Evolutionary conservation across 1,284 basidiomycete genomes (phyloP), one percentile per base, ranked within the genome.

Genomic region (Gomphus bonarii): DNA sequence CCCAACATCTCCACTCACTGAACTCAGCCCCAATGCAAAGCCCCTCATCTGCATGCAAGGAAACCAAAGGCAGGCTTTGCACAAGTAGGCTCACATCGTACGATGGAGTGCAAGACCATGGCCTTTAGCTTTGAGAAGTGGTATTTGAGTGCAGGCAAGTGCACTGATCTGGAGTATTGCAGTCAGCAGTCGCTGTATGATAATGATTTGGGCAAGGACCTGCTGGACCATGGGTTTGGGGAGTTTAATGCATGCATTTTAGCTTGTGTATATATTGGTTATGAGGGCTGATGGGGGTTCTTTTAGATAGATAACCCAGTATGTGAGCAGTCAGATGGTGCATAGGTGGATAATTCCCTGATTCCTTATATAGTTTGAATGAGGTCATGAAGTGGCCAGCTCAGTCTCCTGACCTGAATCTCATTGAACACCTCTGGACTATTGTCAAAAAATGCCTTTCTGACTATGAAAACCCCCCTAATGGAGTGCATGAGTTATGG

Each of bases 161-260:
- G 89, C 64, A 86, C 93, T 65, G 94, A 95, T 58, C 86, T 90
- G 0, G 75, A 76, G 12, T 97, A 97, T 66, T 95, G 92, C 63
- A 91, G 88, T 7, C 94, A 97, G 68, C 84, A 94, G 69, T 97
- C 93, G 0, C 75, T 98, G 59, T 98, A 93, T 70, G 84, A 95
- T n/a, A n/a, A n/a, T 63, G 95, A 98, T 75, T 73, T 99, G 36
- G 97, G 97, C 48, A 87, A 89, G 69, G 95, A 98, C 66, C 73
- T 99, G 54, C 76, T 98, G 64, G 89, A 98, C 68, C 95, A 98
- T 70, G 87, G 91, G 47, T 98, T 98, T 73, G 76, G 88, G 50
- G 97, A 95, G 25, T 99, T 97, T 75, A 98, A 99, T 76, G 92
- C 94, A 55, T 95, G 92, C 79, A 95, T 97, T 72, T 78, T 97